Evolutionary conservation across 345 rosid species (phyloP).

Genomic region (Sonneratia alba): DNA sequence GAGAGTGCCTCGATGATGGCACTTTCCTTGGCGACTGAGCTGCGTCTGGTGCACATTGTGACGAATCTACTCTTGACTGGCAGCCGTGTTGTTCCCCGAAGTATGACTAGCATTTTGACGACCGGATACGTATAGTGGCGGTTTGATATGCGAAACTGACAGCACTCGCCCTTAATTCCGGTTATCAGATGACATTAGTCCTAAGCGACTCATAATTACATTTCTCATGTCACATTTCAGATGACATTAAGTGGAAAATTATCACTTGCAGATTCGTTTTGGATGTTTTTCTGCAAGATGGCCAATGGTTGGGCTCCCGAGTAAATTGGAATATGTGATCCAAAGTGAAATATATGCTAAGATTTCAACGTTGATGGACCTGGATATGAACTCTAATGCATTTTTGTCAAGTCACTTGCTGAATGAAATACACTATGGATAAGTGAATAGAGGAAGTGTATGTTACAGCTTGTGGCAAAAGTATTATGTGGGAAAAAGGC

Average conservation of each 20-base stretch:
- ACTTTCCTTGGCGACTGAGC: not conserved
- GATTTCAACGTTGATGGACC: not conserved
- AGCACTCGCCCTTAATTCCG: not conserved
- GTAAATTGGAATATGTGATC: not conserved
- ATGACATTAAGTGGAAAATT: not conserved
- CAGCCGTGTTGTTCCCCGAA: not conserved
- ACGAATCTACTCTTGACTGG: not conserved
- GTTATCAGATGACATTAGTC: not conserved
- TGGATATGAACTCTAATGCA: not conserved
- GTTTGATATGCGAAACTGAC: not conserved
- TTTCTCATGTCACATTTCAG: not conserved
- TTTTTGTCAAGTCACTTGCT: not conserved
- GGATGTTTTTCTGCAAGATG: not conserved
- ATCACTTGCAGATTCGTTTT: not conserved
- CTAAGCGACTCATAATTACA: constrained; percentile 3
- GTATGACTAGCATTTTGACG: not conserved
- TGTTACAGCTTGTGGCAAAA: not conserved
- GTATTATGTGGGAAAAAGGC: not conserved
- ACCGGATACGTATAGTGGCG: not conserved
- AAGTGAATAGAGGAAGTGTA: not conserved
- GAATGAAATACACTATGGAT: not conserved
- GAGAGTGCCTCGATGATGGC: not conserved
- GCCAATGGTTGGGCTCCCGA: not conserved
- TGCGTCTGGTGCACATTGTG: constrained; percentile 1
- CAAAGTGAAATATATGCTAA: not conserved